phyloP scores from a whole-genome alignment of 2,329 filamentous ascomycete species.

The Aspergillus cejpii region DNA sequence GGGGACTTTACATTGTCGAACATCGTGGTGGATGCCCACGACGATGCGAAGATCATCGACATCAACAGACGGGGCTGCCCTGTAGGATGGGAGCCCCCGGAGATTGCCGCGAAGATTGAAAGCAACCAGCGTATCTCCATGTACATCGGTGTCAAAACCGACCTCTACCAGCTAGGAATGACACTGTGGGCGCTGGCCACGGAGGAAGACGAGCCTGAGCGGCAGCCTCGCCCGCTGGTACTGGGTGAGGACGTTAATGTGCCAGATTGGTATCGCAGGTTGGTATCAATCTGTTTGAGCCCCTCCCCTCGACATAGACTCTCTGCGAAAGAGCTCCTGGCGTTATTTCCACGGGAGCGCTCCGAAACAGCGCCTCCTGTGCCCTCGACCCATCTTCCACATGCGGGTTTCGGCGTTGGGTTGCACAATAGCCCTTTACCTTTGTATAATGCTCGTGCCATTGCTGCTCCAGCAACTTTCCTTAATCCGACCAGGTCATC shows the following conservation, averaged over 20 bases:
- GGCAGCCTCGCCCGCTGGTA: slow-evolving; percentile 61
- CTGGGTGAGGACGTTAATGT: slow-evolving; percentile 52
- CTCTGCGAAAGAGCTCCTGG: slow-evolving; percentile 65
- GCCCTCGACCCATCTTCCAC: slow-evolving; percentile 12
- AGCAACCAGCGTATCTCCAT: slow-evolving; percentile 87
- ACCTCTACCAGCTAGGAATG: slow-evolving; percentile 95
- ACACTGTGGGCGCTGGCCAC: slow-evolving; percentile 87
- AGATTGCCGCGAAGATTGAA: slow-evolving; percentile 76
- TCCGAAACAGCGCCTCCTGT: slow-evolving; percentile 12
- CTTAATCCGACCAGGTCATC: slow-evolving; percentile 11
- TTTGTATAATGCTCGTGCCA: slow-evolving; percentile 14
- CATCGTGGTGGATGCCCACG: slow-evolving; percentile 79
- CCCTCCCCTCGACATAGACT: slow-evolving; percentile 64
- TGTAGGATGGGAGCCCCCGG: slow-evolving; percentile 94
- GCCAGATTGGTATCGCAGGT: slow-evolving; percentile 69
- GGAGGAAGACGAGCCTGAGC: slow-evolving; percentile 83
- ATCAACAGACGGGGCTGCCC: slow-evolving; percentile 97
- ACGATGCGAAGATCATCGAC: slow-evolving; percentile 93
- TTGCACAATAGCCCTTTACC: slow-evolving; percentile 16
- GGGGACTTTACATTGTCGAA: slow-evolving; percentile 97
- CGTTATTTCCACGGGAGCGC: slow-evolving; percentile 54
- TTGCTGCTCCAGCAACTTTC: slow-evolving; percentile 9
- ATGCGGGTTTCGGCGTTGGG: slow-evolving; percentile 15
- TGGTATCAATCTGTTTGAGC: slow-evolving; percentile 71
- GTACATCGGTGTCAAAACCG: slow-evolving; percentile 97